phyloP scores from a whole-genome alignment of 805 yeast genomes.

The Cyberlindnera mycetangii region DNA sequence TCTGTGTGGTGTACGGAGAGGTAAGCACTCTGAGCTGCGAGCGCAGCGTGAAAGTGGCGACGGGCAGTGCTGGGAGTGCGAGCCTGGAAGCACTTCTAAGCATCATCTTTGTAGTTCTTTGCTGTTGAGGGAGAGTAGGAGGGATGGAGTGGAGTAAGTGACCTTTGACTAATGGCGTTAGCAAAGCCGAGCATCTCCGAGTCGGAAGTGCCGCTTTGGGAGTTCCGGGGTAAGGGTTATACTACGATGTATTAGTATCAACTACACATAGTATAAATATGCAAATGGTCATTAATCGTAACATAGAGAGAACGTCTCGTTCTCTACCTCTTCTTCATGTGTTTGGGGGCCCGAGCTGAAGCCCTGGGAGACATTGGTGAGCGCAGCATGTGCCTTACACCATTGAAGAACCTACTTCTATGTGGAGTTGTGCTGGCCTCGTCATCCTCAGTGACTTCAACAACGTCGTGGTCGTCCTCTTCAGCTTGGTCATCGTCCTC shows the following conservation, averaged over 20 bases:
- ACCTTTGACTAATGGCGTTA: conserved; percentile 2
- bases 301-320: no score
- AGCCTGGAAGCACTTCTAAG: background rate
- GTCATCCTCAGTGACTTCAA: background rate
- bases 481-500: no score
- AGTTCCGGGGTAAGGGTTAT: conserved; percentile 3
- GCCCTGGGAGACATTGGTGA: background rate
- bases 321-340: background rate
- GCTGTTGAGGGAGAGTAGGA: background rate
- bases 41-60: background rate
- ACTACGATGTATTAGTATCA: background rate
- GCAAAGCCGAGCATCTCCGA: conserved; percentile 6
- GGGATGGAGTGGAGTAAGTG: background rate
- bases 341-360: background rate
- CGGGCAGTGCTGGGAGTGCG: background rate
- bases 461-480: background rate
- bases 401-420: no score
- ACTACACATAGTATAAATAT: background rate
- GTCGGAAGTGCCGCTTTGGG: background rate
- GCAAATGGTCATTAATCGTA: background rate
- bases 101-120: conserved; percentile 1
- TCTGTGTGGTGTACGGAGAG: conserved; percentile 4
- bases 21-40: background rate
- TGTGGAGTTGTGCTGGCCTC: no score
- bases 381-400: no score